These are phyloP conservation scores for Gentiana macrophylla DNA, from an alignment of 257 asterid genomes.

Conservation along the genomic window DNA sequence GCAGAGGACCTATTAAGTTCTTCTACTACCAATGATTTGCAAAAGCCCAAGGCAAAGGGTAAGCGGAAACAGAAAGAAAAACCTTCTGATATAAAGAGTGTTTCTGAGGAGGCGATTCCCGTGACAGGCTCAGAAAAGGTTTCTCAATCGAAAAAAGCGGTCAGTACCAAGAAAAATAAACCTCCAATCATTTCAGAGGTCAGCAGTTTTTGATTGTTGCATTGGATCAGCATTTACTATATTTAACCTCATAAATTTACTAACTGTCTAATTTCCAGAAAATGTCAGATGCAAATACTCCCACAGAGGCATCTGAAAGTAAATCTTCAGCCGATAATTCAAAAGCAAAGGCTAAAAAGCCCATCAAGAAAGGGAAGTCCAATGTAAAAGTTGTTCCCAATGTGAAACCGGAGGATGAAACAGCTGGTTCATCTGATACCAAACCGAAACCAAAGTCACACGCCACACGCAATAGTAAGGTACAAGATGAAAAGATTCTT, in stretches of 20 bases:
- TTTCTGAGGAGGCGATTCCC: conserved; percentile 26
- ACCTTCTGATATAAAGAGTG: conserved; percentile 19
- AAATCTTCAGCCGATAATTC: conserved; percentile 17
- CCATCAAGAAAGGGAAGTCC: conserved; percentile 30
- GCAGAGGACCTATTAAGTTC: conserved; percentile 12
- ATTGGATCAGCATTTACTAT: conserved; percentile 4
- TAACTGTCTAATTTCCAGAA: conserved; percentile 31
- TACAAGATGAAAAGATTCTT: conserved; percentile 27
- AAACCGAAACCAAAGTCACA: conserved; percentile 19
- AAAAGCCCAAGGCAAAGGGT: conserved; percentile 26
- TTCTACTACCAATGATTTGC: conserved; percentile 9
- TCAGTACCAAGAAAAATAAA: conserved; percentile 17
- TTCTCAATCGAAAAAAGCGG: conserved; percentile 28
- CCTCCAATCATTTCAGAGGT: conserved; percentile 39
- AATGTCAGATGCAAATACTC: conserved; percentile 17
- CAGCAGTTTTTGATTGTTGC: conserved; percentile 15
- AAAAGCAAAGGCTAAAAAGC: conserved; percentile 23
- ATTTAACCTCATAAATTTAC: conserved; percentile 17
- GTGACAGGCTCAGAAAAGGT: conserved; percentile 22
- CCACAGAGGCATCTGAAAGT: conserved; percentile 25
- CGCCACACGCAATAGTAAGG: conserved; percentile 18
- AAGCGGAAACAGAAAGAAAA: conserved; percentile 31
- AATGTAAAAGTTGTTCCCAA: conserved; percentile 16
- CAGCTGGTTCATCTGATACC: conserved; percentile 16
- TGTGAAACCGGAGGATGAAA: conserved; percentile 18